These are phyloP conservation scores for Grosmannia huntii DNA, from an alignment of 2,329 filamentous ascomycete genomes.

Conservation along the genomic window DNA sequence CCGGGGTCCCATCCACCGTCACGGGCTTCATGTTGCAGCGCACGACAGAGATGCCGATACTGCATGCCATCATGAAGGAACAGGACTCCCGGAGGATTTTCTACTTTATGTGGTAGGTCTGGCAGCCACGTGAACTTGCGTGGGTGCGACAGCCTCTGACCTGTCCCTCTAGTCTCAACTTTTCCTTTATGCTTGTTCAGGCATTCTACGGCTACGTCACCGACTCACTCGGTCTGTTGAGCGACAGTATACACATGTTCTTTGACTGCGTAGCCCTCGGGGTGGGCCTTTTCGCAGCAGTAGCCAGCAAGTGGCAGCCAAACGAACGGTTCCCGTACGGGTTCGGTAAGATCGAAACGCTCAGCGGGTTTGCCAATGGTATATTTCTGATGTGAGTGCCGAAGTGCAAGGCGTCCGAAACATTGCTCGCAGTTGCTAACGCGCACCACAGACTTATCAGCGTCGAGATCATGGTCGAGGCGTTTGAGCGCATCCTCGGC, in stretches of 20 bases:
- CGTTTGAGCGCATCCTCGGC: constrained; percentile 73
- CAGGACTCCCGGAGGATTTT: constrained; percentile 91
- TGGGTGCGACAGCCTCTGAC: not conserved
- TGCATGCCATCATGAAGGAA: constrained; percentile 78
- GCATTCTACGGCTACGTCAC: constrained; percentile 89
- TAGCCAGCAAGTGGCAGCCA: constrained; percentile 94
- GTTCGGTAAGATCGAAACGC: constrained; percentile 90
- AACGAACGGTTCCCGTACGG: constrained; percentile 85
- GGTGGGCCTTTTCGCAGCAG: constrained; percentile 80
- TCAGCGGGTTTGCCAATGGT: constrained; percentile 93
- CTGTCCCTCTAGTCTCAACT: constrained; percentile 56
- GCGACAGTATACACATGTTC: constrained; percentile 98
- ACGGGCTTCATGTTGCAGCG: constrained; percentile 61
- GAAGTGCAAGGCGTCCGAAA: not conserved
- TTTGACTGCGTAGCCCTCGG: constrained; percentile 91
- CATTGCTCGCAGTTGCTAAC: not conserved
- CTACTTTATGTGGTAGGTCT: constrained; percentile 79
- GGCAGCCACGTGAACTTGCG: not conserved
- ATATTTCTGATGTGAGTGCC: constrained; percentile 70
- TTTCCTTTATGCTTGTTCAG: constrained; percentile 88
- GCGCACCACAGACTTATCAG: constrained; percentile 63
- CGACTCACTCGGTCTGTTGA: constrained; percentile 86
- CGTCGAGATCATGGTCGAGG: constrained; percentile 91
- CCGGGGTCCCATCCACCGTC: constrained; percentile 48
- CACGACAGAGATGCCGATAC: constrained; percentile 58